A percentile compares a stretch with the other conserved stretches of the same genome.
phyloP scores from a whole-genome alignment of 257 asterid genomes.

The Capsicum chinense region DNA sequence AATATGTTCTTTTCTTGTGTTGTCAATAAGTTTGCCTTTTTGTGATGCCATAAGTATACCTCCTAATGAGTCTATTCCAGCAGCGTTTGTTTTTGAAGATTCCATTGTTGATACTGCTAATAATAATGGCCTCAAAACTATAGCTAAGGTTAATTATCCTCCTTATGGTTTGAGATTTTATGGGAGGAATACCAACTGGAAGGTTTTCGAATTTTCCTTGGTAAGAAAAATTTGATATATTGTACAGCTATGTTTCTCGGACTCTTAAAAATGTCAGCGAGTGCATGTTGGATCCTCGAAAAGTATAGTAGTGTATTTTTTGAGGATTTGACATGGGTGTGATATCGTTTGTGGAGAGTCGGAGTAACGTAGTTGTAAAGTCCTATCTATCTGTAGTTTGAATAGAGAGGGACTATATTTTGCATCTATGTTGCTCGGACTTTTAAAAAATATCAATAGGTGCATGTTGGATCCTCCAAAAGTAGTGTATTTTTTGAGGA shows the following conservation, averaged over 20 bases:
- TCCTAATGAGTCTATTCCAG: conserved; percentile 43
- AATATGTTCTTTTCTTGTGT: not conserved
- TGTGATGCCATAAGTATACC: conserved; percentile 29
- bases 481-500: too few species aligned
- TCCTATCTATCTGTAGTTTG: not conserved
- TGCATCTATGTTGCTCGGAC: too few species aligned
- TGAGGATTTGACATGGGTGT: not conserved
- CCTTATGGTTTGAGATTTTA: conserved; percentile 67
- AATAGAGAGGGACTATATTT: too few species aligned
- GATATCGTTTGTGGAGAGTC: not conserved
- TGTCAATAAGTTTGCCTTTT: not conserved
- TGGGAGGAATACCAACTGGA: conserved; percentile 66
- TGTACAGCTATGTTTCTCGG: not conserved
- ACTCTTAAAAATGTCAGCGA: not conserved
- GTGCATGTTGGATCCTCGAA: not conserved
- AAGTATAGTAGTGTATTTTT: not conserved
- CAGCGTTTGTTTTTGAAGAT: conserved; percentile 62
- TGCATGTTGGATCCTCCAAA: too few species aligned
- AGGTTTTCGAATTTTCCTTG: conserved; percentile 58
- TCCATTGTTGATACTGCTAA: conserved; percentile 71
- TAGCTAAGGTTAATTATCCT: conserved; percentile 50
- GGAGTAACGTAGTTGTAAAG: not conserved
- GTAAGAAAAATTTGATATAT: conserved; percentile 36
- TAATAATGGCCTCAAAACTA: conserved; percentile 52
- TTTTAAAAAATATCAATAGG: too few species aligned